phyloP scores from a whole-genome alignment of 2,329 filamentous ascomycete species.

The Diaporthe sp. region DNA sequence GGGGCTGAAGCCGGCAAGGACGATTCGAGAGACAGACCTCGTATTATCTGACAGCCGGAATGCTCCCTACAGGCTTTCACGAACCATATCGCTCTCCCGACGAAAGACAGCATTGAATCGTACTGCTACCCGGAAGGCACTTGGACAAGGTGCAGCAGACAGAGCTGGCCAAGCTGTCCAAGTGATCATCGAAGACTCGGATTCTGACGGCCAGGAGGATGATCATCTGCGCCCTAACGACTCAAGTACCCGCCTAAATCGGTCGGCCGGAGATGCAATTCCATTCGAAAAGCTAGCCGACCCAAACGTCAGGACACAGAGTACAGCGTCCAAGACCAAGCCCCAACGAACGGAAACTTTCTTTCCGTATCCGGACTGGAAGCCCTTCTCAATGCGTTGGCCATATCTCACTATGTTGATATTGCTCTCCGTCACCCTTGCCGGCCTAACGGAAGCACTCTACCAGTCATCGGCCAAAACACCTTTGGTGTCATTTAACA shows the following conservation, averaged over 20 bases:
- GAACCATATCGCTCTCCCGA: slow-evolving; percentile 58
- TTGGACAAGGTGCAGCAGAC: slow-evolving; percentile 72
- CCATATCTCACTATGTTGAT: slow-evolving; percentile 70
- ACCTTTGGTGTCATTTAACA: slow-evolving; percentile 64
- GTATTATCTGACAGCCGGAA: slow-evolving; percentile 55
- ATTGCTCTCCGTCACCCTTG: slow-evolving; percentile 66
- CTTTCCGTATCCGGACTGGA: slow-evolving; percentile 76
- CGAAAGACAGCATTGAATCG: slow-evolving; percentile 47
- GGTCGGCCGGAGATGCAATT: slow-evolving; percentile 59
- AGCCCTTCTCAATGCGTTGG: slow-evolving; percentile 74
- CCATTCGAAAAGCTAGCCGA: slow-evolving; percentile 14
- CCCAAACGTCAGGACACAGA: slow-evolving; percentile 48
- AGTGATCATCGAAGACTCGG: slow-evolving; percentile 64
- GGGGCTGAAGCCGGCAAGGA: slow-evolving; percentile 61
- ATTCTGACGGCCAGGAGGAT: slow-evolving; percentile 37
- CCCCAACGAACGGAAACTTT: slow-evolving; percentile 63
- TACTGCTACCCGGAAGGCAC: slow-evolving; percentile 59
- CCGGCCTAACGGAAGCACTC: slow-evolving; percentile 66
- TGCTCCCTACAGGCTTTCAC: slow-evolving; percentile 42
- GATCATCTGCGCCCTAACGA: not conserved
- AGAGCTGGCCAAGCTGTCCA: slow-evolving; percentile 71
- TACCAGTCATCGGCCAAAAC: slow-evolving; percentile 62
- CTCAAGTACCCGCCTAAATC: slow-evolving; percentile 64
- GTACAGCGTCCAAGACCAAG: slow-evolving; percentile 54
- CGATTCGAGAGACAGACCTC: slow-evolving; percentile 65